phyloP scores from a whole-genome alignment of 2,329 filamentous ascomycete genomes.

The Stachybotrys elegans region DNA sequence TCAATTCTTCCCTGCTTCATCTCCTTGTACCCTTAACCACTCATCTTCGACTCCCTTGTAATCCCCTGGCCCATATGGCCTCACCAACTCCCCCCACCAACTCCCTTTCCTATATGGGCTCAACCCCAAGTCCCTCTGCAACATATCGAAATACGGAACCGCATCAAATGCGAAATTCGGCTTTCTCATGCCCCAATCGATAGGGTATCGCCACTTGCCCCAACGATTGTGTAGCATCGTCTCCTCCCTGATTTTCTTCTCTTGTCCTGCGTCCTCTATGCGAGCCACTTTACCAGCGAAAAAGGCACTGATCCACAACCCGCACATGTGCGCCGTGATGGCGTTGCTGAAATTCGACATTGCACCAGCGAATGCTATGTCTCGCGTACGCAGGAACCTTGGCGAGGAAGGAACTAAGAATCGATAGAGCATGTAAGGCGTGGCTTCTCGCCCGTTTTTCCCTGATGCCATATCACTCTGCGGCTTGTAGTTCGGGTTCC shows the following conservation, averaged over 20 bases:
- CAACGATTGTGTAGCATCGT: conserved; percentile 61
- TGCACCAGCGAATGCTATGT: conserved; percentile 40
- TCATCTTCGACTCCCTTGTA: neutral
- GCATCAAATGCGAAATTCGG: conserved; percentile 71
- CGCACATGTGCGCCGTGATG: conserved; percentile 37
- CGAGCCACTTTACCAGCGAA: conserved; percentile 29
- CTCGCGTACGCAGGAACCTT: conserved; percentile 26
- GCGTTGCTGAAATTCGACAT: conserved; percentile 34
- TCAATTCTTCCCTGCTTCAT: too few relatives aligned
- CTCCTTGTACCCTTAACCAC: neutral
- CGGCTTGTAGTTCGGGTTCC: conserved; percentile 36
- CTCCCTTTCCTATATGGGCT: neutral
- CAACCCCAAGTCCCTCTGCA: conserved; percentile 61
- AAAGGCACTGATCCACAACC: conserved; percentile 58
- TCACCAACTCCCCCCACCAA: neutral
- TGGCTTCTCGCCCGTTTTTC: conserved; percentile 24
- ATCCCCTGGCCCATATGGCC: neutral
- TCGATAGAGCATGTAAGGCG: conserved; percentile 37
- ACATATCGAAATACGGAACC: conserved; percentile 63
- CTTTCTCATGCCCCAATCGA: conserved; percentile 53
- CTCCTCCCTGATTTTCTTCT: conserved; percentile 39
- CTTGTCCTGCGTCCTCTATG: conserved; percentile 16
- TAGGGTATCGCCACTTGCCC: conserved; percentile 60
- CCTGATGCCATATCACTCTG: conserved; percentile 30
- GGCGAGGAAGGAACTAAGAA: conserved; percentile 37